Evolutionary conservation across 1,139 yeast species (phyloP).

Genomic region (Meyerozyma guilliermondii): DNA sequence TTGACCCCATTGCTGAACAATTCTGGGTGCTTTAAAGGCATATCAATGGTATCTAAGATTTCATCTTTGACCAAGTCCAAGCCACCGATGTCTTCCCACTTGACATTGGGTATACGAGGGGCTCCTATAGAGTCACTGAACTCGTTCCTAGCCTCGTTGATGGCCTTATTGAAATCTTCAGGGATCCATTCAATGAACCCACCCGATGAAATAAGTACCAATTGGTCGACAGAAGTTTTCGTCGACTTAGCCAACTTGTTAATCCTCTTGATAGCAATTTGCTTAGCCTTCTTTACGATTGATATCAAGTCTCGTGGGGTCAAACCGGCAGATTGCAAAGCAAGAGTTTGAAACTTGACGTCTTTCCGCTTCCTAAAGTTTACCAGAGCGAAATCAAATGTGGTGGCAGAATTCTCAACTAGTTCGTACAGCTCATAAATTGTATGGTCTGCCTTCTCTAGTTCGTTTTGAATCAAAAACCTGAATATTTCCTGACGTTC

Average conservation of each 20-base stretch:
- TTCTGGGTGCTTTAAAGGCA: slow-evolving; percentile 93
- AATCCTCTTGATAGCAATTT: slow-evolving; percentile 51
- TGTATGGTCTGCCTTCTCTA: slow-evolving; percentile 3
- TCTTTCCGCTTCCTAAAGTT: slow-evolving; percentile 40
- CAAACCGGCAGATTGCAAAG: slow-evolving; percentile 88
- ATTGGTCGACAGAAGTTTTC: slow-evolving; percentile 16
- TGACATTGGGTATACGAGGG: slow-evolving; percentile 89
- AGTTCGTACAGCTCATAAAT: slow-evolving; percentile 12
- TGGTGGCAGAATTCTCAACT: slow-evolving; percentile 15
- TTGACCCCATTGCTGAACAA: slow-evolving; percentile 82
- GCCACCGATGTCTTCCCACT: slow-evolving; percentile 95
- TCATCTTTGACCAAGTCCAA: slow-evolving; percentile 85
- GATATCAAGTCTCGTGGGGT: slow-evolving; percentile 80
- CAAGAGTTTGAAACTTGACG: slow-evolving; percentile 54
- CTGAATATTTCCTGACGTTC: slow-evolving; percentile 67
- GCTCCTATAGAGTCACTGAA: slow-evolving; percentile 96
- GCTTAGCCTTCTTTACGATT: slow-evolving; percentile 63
- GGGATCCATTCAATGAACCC: slow-evolving; percentile 56
- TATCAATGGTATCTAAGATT: slow-evolving; percentile 89
- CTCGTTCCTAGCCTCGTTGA: slow-evolving; percentile 77
- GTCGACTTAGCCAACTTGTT: slow-evolving; percentile 18
- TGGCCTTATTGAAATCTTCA: slow-evolving; percentile 66
- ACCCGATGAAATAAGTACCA: slow-evolving; percentile 39
- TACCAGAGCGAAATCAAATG: slow-evolving; percentile 16
- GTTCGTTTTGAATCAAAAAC: slow-evolving; percentile 29